Percentiles rank a stretch among this genome's conserved stretches.
Conservation (phyloP, 2,329 filamentous ascomycete species). For the Akanthomyces uredinophilus region DNA sequence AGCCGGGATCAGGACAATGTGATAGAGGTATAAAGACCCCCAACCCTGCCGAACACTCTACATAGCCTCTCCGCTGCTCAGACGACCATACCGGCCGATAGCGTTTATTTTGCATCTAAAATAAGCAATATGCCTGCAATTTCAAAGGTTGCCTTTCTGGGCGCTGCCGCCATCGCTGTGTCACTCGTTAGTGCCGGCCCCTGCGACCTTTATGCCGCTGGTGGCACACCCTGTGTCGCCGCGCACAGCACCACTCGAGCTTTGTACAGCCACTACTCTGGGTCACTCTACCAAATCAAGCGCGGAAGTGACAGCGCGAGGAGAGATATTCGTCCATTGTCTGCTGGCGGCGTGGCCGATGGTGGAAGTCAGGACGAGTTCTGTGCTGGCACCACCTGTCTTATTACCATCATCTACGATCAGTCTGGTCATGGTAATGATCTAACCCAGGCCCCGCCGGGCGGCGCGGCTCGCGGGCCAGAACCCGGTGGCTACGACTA, state of each 20-base stretch:
- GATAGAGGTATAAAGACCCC: background rate
- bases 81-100: background rate
- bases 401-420: slow-evolving; percentile 62
- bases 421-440: slow-evolving; percentile 59
- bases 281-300: slow-evolving; percentile 53
- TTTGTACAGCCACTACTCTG: slow-evolving; percentile 48
- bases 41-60: background rate
- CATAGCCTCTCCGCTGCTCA: background rate
- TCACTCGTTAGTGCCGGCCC: slow-evolving; percentile 46
- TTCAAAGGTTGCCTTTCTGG: background rate
- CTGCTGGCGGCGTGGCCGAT: slow-evolving; percentile 58
- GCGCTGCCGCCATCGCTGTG: background rate
- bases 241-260: slow-evolving; percentile 59
- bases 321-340: slow-evolving; percentile 43
- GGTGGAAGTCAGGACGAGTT: slow-evolving; percentile 56
- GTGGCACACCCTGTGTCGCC: slow-evolving; percentile 54
- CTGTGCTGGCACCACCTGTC: slow-evolving; percentile 55
- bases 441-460: slow-evolving; percentile 54
- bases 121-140: background rate
- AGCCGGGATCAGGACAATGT: background rate
- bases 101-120: too few species aligned
- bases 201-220: slow-evolving; percentile 55
- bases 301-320: slow-evolving; percentile 45
- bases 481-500: slow-evolving; percentile 55
- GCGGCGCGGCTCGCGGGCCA: slow-evolving; percentile 53